Evolutionary conservation across 1,284 basidiomycete genomes (phyloP), one percentile per base, ranked within the genome.

Genomic region (Acaromyces ingoldii): DNA sequence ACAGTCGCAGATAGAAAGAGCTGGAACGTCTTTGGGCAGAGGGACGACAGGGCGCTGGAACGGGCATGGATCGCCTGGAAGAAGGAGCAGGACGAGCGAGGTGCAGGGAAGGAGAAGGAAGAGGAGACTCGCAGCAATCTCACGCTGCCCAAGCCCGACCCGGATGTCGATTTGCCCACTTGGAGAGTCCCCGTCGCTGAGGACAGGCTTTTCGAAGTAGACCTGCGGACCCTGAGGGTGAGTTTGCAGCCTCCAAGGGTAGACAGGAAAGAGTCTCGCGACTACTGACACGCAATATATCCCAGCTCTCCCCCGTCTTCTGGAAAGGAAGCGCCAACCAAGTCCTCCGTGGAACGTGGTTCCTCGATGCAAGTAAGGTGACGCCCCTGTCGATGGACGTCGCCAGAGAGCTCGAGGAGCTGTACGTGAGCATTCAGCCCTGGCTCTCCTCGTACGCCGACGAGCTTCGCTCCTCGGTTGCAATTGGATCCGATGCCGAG

Each of bases 281-380:
- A 10, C 43, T 10, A 11, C 24, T 45, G 11, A 37, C 19, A 9
- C 6, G 33, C 6, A 36, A 34, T 28, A 10, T 43, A 25, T 50
- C 58, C 10, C 72, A 79, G 49, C 69, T 82, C 7, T 75, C 76
- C 47, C 80, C 81, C 0, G 80, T 81, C 22, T 82, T 81, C 64
- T 82, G 81, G 81, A 76, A 76, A 24, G 79, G 78, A 0, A 72
- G 78, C 0, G 69, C 77, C 26, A 77, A 81, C 17, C 76, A 78
- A 1, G 80, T 82, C 13, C 66, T 78, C 6, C 67, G 81, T 15
- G 80, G 78, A 4, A 77, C 76, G 10, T 82, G 81, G 81, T 81
- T 81, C 68, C 77, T 76, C 51, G 79, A 80, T 39, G 53, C 59
- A 1, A 62, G 21, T 57, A 78, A 79, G 53, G 78, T 78, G 4